Base-by-base conservation (phyloP, 2,329 filamentous ascomycete species). In the Volutella citrinella region DNA sequence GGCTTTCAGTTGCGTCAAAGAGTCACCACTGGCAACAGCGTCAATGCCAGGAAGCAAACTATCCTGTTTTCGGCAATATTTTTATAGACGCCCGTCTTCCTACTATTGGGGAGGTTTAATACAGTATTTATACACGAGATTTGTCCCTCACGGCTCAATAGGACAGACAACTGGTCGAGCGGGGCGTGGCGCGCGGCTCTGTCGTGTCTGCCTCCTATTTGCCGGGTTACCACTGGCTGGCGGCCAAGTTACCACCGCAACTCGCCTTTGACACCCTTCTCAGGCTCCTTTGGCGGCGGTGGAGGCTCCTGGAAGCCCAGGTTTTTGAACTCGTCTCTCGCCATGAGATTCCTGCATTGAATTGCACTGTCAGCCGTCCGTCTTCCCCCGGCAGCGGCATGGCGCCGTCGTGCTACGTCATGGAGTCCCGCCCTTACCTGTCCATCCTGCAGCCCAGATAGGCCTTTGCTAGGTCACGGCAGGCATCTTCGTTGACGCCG, bases 361-460 rank as follows among this genome's bases (percentile, higher is more conserved):
- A 45, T 29, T 8, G 28, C 29, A 32, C 22, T 21, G 28, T 26
- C 21, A 36, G 47, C 31, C 49, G 48, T 37, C 43, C 33, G 43
- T 30, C 34, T 40, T 42, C 17, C 38, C 39, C 38, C 37, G 39
- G 28, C 16, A 38, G 22, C 21, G 32, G 33, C 28, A 26, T 33
- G 18, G 19, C 16, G 19, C 12, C 17, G 22, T 16, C 24, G 23
- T 28, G 20, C 19, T 36, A 30, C 36, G 32, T 51, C 37, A 50
- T 36, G 38, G 38, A 27, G 19, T 8, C 12, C 20, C 20, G 12
- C 30, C 33, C 82, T 58, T 69, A 95, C 89, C 82, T 80, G 51
- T 97, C 91, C 93, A 98, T 98, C 30, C 93, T 80, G 63, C 93
- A 98, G 30, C 79, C 70, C 34, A 98, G 70, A 61, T 98, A 98